A percentile compares a stretch with the other conserved stretches of the same genome.
Conservation (phyloP, 2,329 filamentous ascomycete species). For the Ophiostoma himal-ulmi region DNA sequence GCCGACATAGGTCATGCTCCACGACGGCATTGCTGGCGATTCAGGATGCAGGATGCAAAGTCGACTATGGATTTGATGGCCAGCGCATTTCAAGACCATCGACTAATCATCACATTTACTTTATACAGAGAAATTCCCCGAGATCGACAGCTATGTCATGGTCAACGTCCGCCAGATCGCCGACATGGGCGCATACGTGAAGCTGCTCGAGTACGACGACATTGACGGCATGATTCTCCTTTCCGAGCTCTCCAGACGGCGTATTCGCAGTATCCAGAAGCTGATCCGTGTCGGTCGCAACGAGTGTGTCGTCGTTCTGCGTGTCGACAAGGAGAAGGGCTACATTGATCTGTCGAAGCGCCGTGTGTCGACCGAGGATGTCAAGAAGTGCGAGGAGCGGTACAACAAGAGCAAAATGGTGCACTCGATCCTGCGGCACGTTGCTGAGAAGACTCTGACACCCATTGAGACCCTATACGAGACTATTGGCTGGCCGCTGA, state of each 20-base stretch:
- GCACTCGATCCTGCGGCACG: conserved; percentile 97
- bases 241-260: conserved; percentile 92
- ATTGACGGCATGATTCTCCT: conserved; percentile 99
- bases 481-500: conserved; percentile 91
- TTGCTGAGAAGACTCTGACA: conserved; percentile 90
- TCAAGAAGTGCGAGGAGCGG: conserved; percentile 95
- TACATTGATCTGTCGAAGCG: conserved; percentile 99
- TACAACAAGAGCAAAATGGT: conserved; percentile 99
- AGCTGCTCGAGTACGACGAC: conserved; percentile 98
- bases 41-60: not conserved
- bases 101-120: not conserved
- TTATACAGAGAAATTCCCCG: conserved; percentile 62
- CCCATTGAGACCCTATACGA: conserved; percentile 95
- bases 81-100: not conserved
- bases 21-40: not conserved
- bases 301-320: conserved; percentile 95
- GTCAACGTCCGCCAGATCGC: conserved; percentile 93
- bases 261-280: conserved; percentile 98
- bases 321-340: conserved; percentile 98
- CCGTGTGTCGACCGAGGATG: conserved; percentile 94
- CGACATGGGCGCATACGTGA: conserved; percentile 99
- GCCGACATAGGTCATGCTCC: conserved; percentile 7
- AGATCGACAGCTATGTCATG: conserved; percentile 99
- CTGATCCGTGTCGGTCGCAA: conserved; percentile 96
- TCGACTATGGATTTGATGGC: not conserved